These are phyloP conservation scores for Zygosaccharomyces sapae DNA, from an alignment of 1,139 yeast species.

Conservation along the genomic window DNA sequence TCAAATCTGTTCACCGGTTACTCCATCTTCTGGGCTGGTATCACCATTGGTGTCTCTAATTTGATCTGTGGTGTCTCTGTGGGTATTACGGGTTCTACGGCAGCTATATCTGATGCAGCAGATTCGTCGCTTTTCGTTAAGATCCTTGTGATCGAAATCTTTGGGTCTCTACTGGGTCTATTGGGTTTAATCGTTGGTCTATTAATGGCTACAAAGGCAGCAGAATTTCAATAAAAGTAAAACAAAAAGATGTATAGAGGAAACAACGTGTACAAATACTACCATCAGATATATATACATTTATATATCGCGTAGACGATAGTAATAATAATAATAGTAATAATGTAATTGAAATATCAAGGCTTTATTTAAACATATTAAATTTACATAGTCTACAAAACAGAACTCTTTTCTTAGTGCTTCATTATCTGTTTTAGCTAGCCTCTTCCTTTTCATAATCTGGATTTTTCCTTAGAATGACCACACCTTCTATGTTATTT, in stretches of 20 bases:
- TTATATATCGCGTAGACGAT: constrained; percentile 5
- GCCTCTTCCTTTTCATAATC: constrained; percentile 64
- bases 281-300: constrained; percentile 3
- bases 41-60: constrained; percentile 91
- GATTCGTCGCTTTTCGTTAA: constrained; percentile 92
- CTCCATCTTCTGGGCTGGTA: constrained; percentile 96
- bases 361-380: neutral
- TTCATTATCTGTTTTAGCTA: neutral
- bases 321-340: neutral
- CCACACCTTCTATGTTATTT: constrained; percentile 84
- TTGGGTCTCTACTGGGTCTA: constrained; percentile 92
- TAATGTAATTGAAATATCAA: neutral
- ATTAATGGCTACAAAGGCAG: constrained; percentile 94
- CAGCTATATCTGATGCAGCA: constrained; percentile 97
- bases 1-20: constrained; percentile 90
- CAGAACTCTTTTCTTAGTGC: neutral
- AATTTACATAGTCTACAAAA: constrained; percentile 9
- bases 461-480: constrained; percentile 85
- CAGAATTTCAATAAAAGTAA: constrained; percentile 61
- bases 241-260: neutral
- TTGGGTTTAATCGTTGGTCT: constrained; percentile 93
- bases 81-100: constrained; percentile 96
- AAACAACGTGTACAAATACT: neutral
- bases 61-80: constrained; percentile 96
- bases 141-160: constrained; percentile 93